Percentiles rank a stretch among this genome's conserved stretches.
These are phyloP conservation scores for Carex pumila DNA, from an alignment of 176 grass and related monocot genomes.

Conservation along the genomic window DNA sequence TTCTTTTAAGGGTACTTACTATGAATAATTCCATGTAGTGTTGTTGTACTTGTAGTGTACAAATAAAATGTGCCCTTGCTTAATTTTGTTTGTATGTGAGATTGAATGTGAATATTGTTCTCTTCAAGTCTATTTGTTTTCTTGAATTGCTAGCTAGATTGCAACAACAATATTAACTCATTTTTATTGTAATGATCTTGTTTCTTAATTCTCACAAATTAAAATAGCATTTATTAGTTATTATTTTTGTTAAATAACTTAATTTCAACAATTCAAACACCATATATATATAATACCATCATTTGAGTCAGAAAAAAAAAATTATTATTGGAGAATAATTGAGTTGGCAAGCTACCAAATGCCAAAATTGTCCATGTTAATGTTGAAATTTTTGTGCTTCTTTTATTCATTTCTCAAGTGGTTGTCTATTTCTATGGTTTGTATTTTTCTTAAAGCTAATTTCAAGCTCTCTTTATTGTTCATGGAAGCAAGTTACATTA, in stretches of 20 bases:
- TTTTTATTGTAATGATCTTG: background rate
- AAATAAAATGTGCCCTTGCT: constrained; percentile 26
- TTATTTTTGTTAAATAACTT: background rate
- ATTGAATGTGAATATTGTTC: background rate
- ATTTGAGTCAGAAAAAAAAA: background rate
- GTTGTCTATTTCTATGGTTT: background rate
- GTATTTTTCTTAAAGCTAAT: background rate
- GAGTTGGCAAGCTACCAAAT: background rate
- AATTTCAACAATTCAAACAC: background rate
- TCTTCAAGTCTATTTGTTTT: background rate
- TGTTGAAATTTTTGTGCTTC: background rate
- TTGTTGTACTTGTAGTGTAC: background rate
- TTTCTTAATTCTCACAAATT: background rate
- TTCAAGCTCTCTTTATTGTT: constrained; percentile 7
- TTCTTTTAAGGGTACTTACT: constrained; percentile 8
- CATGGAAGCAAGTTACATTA: constrained; percentile 1
- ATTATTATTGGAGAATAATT: background rate
- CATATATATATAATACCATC: background rate
- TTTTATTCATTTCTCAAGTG: background rate
- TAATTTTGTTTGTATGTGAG: constrained; percentile 11
- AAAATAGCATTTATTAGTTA: background rate
- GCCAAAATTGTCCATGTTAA: background rate
- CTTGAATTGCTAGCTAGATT: background rate
- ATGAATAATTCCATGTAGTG: background rate
- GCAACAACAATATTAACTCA: background rate